A percentile compares a stretch with the other conserved stretches of the same genome.
Conservation (phyloP, 2,329 filamentous ascomycete genomes). For the Botrytis sinoallii region DNA sequence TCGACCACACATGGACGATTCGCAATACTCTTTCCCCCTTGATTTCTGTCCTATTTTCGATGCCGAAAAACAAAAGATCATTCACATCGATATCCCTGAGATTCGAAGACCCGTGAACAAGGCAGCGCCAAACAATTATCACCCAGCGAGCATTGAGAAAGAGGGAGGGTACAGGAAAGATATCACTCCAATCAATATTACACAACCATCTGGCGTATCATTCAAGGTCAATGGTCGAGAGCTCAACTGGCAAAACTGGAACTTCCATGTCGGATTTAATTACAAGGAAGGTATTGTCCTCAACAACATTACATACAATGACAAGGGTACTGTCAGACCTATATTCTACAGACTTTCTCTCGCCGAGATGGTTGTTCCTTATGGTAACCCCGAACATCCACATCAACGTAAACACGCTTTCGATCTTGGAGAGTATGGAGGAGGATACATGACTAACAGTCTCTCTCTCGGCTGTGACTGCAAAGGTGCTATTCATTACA, state of each 20-base stretch:
- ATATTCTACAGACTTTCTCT: slow-evolving; percentile 88
- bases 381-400: slow-evolving; percentile 75
- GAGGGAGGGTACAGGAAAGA: slow-evolving; percentile 74
- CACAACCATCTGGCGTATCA: slow-evolving; percentile 83
- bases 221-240: slow-evolving; percentile 73
- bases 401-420: slow-evolving; percentile 82
- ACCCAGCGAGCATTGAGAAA: slow-evolving; percentile 67
- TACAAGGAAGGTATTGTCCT: slow-evolving; percentile 89
- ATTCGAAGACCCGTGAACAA: slow-evolving; percentile 72
- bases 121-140: slow-evolving; percentile 74
- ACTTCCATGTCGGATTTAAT: slow-evolving; percentile 90
- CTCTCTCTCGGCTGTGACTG: slow-evolving; percentile 77
- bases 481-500: slow-evolving; percentile 87
- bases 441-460: slow-evolving; percentile 80
- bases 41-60: slow-evolving; percentile 95
- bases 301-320: slow-evolving; percentile 86
- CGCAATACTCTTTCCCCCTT: slow-evolving; percentile 85
- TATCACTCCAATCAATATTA: slow-evolving; percentile 83
- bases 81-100: slow-evolving; percentile 63
- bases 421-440: slow-evolving; percentile 77
- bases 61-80: slow-evolving; percentile 65
- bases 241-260: slow-evolving; percentile 91
- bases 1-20: slow-evolving; percentile 78
- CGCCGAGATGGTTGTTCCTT: slow-evolving; percentile 92
- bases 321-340: slow-evolving; percentile 72